Evolutionary conservation across 2,329 filamentous ascomycete species (phyloP).

Genomic region (Scedosporium dehoogii): DNA sequence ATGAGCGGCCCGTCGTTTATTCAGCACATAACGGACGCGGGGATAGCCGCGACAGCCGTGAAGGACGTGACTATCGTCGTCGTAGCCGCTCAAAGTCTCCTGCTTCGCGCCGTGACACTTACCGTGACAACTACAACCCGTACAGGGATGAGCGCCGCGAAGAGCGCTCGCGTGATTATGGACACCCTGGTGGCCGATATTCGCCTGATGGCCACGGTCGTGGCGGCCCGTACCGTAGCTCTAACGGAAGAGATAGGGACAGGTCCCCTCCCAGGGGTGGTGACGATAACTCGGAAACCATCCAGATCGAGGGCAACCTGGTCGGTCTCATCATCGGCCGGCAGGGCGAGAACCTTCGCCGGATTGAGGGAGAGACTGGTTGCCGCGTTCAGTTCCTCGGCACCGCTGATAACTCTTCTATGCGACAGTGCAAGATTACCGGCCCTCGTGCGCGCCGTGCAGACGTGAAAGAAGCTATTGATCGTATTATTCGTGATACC

Average conservation of each 20-base stretch:
- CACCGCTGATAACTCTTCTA: conserved; percentile 56
- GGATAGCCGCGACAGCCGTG: conserved; percentile 31
- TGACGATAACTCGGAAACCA: conserved; percentile 69
- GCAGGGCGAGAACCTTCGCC: conserved; percentile 78
- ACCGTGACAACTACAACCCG: conserved; percentile 67
- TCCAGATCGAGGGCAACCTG: conserved; percentile 76
- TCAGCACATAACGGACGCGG: conserved; percentile 20
- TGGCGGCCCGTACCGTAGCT: conserved; percentile 44
- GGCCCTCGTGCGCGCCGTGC: conserved; percentile 62
- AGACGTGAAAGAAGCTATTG: conserved; percentile 74
- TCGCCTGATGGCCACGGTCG: conserved; percentile 48
- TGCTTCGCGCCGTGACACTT: conserved; percentile 54
- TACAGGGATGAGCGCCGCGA: conserved; percentile 79
- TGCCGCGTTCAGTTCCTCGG: conserved; percentile 85
- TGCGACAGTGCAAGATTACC: conserved; percentile 77
- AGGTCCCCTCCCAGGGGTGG: conserved; percentile 44
- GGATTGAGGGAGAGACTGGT: conserved; percentile 72
- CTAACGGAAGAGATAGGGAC: conserved; percentile 37
- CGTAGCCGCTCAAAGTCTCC: conserved; percentile 67
- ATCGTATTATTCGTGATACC: conserved; percentile 80
- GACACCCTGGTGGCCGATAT: conserved; percentile 26
- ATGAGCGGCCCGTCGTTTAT: conserved; percentile 46
- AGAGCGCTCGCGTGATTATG: conserved; percentile 47
- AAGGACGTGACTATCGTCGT: conserved; percentile 22
- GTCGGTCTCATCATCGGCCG: conserved; percentile 87